Conservation (phyloP, 2,329 filamentous ascomycete species). For the Colletotrichum tabaci region DNA sequence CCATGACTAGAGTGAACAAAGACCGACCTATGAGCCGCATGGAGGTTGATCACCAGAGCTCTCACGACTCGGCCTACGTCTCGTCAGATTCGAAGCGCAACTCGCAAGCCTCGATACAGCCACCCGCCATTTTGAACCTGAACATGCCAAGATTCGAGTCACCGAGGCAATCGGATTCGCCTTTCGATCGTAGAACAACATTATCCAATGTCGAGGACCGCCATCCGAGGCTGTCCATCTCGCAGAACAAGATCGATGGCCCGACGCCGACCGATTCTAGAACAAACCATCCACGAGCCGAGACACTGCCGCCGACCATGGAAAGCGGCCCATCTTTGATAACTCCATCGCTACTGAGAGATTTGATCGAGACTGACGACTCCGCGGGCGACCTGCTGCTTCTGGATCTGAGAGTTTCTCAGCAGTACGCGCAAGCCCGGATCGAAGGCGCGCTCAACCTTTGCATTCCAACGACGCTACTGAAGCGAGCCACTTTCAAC, state of each 20-base stretch:
- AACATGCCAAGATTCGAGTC: conserved; percentile 61
- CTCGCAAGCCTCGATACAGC: conserved; percentile 63
- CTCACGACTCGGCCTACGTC: conserved; percentile 68
- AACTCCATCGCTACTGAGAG: conserved; percentile 66
- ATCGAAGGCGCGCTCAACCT: conserved; percentile 89
- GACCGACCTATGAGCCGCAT: conserved; percentile 49
- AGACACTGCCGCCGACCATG: conserved; percentile 67
- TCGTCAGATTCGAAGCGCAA: conserved; percentile 69
- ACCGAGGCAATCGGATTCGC: conserved; percentile 51
- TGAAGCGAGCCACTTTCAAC: conserved; percentile 93
- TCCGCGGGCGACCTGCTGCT: conserved; percentile 70
- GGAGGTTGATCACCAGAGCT: conserved; percentile 62
- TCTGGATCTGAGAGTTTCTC: conserved; percentile 88
- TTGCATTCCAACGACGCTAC: conserved; percentile 93
- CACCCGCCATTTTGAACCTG: conserved; percentile 51
- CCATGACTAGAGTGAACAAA: conserved; percentile 23
- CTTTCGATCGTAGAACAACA: conserved; percentile 52
- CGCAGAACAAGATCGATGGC: conserved; percentile 62
- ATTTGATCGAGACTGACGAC: conserved; percentile 64
- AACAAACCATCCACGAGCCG: conserved; percentile 55
- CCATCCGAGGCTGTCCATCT: conserved; percentile 69
- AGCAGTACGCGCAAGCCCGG: conserved; percentile 82
- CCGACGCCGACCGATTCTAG: conserved; percentile 49
- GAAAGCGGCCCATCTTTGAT: conserved; percentile 68
- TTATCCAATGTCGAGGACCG: conserved; percentile 64